A percentile compares a stretch with the other conserved stretches of the same genome.
These are phyloP conservation scores for Aspergillus carbonarius DNA, from an alignment of 2,329 filamentous ascomycete genomes.

Conservation along the genomic window DNA sequence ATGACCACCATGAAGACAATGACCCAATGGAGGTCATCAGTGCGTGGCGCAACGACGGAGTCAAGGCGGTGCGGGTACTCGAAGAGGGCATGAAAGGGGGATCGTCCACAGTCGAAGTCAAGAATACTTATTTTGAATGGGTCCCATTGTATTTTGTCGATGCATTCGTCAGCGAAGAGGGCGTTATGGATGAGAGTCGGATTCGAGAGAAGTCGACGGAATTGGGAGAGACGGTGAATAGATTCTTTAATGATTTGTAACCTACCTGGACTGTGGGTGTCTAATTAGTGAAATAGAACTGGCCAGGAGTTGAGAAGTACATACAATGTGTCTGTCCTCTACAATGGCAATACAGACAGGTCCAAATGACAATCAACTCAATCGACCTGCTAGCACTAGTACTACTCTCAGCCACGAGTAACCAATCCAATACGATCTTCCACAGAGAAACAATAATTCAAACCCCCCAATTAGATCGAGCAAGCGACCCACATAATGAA, in stretches of 20 bases:
- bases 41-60: slow-evolving; percentile 44
- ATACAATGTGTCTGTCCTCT: too few relatives aligned
- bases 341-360: too few relatives aligned
- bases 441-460: too few relatives aligned
- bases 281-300: too few relatives aligned
- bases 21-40: slow-evolving; percentile 51
- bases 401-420: too few relatives aligned
- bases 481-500: too few relatives aligned
- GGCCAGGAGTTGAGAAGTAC: too few relatives aligned
- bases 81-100: slow-evolving; percentile 15
- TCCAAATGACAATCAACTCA: too few relatives aligned
- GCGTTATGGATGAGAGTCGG: slow-evolving; percentile 31
- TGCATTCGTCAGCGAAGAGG: slow-evolving; percentile 57
- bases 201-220: slow-evolving; percentile 26
- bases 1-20: slow-evolving; percentile 53
- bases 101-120: slow-evolving; percentile 32
- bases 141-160: slow-evolving; percentile 53
- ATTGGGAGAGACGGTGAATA: slow-evolving; percentile 18
- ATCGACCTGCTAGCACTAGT: too few relatives aligned
- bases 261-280: too few relatives aligned
- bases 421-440: too few relatives aligned
- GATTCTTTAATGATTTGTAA: slow-evolving; percentile 22
- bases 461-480: too few relatives aligned
- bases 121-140: slow-evolving; percentile 62
- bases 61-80: slow-evolving; percentile 26